A percentile compares a stretch with the other conserved stretches of the same genome.
Evolutionary conservation across 495 filamentous ascomycete genomes (phyloP).

Genomic region (Aspergillus egyptiacus): DNA sequence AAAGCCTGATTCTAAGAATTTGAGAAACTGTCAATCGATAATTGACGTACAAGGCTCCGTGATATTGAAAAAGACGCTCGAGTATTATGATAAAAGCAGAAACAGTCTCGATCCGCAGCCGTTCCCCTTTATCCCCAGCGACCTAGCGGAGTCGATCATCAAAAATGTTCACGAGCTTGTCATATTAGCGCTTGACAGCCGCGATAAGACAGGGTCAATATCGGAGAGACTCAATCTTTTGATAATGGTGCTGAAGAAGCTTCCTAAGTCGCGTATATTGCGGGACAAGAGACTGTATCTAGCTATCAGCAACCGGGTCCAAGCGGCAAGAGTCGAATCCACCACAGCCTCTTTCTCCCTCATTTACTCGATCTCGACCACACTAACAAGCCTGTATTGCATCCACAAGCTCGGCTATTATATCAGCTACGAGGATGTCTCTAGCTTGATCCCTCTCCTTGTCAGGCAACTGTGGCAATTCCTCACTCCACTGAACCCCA

Average conservation of each 20-base stretch:
- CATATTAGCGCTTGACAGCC: conserved; percentile 31
- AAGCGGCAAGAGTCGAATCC: conserved; percentile 15
- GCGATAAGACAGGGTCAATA: conserved; percentile 22
- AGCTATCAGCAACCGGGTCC: conserved; percentile 43
- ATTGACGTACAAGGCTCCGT: conserved; percentile 31
- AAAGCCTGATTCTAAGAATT: conserved; percentile 28
- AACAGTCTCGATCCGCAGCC: conserved; percentile 38
- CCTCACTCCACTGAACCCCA: conserved; percentile 72
- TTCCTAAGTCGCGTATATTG: conserved; percentile 47
- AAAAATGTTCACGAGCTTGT: conserved; percentile 53
- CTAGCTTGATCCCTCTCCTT: conserved; percentile 59
- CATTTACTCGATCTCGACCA: conserved; percentile 54
- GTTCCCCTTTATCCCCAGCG: conserved; percentile 52
- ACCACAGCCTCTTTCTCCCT: conserved; percentile 35
- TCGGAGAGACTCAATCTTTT: conserved; percentile 45
- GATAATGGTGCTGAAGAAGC: conserved; percentile 53
- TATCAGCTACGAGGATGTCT: conserved; percentile 51
- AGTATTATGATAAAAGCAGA: conserved; percentile 54
- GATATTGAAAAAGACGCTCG: conserved; percentile 53
- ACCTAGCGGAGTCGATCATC: conserved; percentile 55
- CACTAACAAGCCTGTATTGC: conserved; percentile 57
- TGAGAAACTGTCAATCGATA: conserved; percentile 8
- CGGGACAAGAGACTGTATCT: conserved; percentile 49
- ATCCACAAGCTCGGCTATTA: conserved; percentile 43
- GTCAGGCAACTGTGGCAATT: conserved; percentile 70